Percentiles rank a stretch among this genome's conserved stretches.
These are phyloP conservation scores for Drechslerella coelobrocha DNA, from an alignment of 2,329 filamentous ascomycete genomes.

Conservation along the genomic window DNA sequence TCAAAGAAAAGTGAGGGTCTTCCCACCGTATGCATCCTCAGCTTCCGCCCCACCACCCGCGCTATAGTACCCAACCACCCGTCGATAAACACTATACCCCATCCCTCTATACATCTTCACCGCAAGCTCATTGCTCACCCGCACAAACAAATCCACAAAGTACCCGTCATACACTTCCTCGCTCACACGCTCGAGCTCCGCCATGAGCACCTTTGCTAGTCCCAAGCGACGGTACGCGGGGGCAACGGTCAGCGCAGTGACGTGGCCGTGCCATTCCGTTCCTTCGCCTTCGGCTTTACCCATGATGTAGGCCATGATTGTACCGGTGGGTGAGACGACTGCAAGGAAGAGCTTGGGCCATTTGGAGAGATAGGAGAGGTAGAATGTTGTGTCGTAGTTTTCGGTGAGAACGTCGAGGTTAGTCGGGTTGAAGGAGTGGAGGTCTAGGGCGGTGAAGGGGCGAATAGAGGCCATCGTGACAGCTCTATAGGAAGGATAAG, in stretches of 20 bases:
- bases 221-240: slow-evolving; percentile 84
- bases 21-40: slow-evolving; percentile 79
- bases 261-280: slow-evolving; percentile 85
- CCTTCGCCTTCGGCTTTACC: slow-evolving; percentile 68
- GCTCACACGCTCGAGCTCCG: slow-evolving; percentile 75
- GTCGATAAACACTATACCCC: slow-evolving; percentile 88
- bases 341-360: slow-evolving; percentile 96
- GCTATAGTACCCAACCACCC: slow-evolving; percentile 90
- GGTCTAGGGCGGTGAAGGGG: slow-evolving; percentile 80
- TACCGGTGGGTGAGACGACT: slow-evolving; percentile 82
- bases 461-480: slow-evolving; percentile 78
- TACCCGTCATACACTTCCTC: slow-evolving; percentile 84
- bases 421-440: slow-evolving; percentile 88
- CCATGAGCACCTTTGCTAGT: slow-evolving; percentile 81
- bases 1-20: no score
- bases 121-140: slow-evolving; percentile 84
- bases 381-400: slow-evolving; percentile 94
- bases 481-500: not conserved
- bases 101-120: slow-evolving; percentile 87
- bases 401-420: slow-evolving; percentile 98
- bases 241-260: slow-evolving; percentile 91
- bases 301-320: slow-evolving; percentile 96
- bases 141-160: slow-evolving; percentile 95
- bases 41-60: slow-evolving; percentile 74
- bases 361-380: slow-evolving; percentile 91